Evolutionary conservation across 371 early-diverging fungal species (phyloP).

Genomic region (Sporodiniella umbellata): DNA sequence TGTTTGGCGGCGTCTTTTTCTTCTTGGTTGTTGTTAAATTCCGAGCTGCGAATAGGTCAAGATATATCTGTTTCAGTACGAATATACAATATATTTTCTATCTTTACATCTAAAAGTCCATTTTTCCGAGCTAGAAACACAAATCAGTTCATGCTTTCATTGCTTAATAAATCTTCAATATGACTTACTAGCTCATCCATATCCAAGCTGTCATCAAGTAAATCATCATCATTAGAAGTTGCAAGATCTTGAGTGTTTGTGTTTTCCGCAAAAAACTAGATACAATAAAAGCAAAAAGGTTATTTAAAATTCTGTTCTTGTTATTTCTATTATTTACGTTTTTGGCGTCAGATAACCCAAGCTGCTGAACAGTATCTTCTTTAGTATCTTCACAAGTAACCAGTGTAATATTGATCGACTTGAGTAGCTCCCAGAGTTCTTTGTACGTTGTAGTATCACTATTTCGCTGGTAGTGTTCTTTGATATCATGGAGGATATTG

Average conservation of each 20-base stretch:
- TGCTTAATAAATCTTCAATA: not conserved
- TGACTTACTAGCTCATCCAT: conserved; percentile 16
- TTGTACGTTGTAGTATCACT: conserved; percentile 17
- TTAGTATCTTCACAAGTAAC: conserved; percentile 35
- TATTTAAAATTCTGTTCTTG: not conserved
- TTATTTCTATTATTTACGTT: conserved; percentile 16
- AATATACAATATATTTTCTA: no score
- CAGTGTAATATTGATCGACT: conserved; percentile 25
- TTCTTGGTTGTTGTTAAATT: no score
- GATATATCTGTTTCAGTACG: no score
- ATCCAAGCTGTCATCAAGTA: conserved; percentile 5
- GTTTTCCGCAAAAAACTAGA: conserved; percentile 3
- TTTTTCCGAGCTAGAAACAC: not conserved
- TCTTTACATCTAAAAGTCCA: not conserved
- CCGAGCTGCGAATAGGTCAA: no score
- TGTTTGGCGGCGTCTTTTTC: no score
- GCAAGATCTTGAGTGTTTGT: not conserved
- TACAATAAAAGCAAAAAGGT: no score
- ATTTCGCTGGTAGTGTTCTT: conserved; percentile 13
- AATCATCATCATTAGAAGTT: not conserved
- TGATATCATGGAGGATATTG: conserved; percentile 26
- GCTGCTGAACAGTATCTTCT: conserved; percentile 19
- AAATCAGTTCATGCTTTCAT: not conserved
- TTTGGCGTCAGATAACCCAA: conserved; percentile 25
- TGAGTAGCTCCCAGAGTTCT: conserved; percentile 42